A percentile compares a stretch with the other conserved stretches of the same genome.
phyloP scores from a whole-genome alignment of 768 basidiomycete genomes.

The Phaeolepiota aurea region DNA sequence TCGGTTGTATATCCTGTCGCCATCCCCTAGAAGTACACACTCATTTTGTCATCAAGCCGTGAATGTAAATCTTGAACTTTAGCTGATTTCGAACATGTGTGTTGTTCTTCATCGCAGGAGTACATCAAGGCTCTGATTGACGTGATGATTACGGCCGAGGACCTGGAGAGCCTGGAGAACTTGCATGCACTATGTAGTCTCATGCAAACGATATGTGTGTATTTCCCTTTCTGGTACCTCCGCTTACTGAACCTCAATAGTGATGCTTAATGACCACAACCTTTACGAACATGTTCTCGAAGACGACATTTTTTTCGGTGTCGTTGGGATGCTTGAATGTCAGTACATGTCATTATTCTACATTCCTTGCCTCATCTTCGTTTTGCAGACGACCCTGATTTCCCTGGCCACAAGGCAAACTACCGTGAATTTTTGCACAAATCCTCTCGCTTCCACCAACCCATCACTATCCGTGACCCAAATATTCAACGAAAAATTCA shows the following conservation, averaged over 20 bases:
- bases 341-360: conserved; percentile 20
- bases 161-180: conserved; percentile 84
- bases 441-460: conserved; percentile 81
- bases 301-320: conserved; percentile 87
- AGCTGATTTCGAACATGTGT: conserved; percentile 18
- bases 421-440: conserved; percentile 90
- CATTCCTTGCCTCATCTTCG: conserved; percentile 5
- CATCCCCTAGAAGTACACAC: background rate
- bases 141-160: conserved; percentile 84
- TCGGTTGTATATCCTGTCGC: conserved; percentile 4
- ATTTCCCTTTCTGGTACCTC: background rate
- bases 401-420: conserved; percentile 92
- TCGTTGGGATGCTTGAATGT: conserved; percentile 98
- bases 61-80: too few relatives aligned
- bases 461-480: conserved; percentile 73
- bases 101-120: conserved; percentile 39
- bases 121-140: conserved; percentile 84
- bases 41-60: background rate
- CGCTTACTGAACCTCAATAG: conserved; percentile 27
- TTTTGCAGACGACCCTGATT: conserved; percentile 86
- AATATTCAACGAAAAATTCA: conserved; percentile 83
- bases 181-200: conserved; percentile 85
- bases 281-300: conserved; percentile 94
- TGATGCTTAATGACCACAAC: conserved; percentile 90
- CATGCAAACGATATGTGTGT: conserved; percentile 87